phyloP scores from a whole-genome alignment of 2,329 filamentous ascomycete genomes.

The Helotiales sp. region DNA sequence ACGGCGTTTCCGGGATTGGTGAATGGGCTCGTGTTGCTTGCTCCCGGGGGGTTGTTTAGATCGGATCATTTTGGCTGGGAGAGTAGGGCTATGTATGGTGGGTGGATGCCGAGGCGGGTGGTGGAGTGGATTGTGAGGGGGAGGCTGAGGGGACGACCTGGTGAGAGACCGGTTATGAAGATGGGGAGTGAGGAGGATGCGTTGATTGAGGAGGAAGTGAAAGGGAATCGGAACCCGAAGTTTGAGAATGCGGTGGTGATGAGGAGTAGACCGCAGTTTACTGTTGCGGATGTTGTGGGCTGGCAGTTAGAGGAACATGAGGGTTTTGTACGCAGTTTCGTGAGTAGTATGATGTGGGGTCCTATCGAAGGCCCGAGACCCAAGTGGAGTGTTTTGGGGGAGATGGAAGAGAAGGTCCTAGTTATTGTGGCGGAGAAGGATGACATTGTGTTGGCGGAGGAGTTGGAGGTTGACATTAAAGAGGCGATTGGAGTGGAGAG shows the following conservation, averaged over 20 bases:
- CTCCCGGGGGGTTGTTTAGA: conserved; percentile 76
- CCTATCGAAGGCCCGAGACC: conserved; percentile 59
- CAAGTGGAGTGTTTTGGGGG: conserved; percentile 54
- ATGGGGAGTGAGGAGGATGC: conserved; percentile 19
- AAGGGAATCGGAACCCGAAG: conserved; percentile 23
- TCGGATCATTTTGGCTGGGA: conserved; percentile 56
- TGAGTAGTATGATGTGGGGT: conserved; percentile 60
- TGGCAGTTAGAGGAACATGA: conserved; percentile 63
- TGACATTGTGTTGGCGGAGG: conserved; percentile 56
- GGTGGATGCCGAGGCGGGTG: conserved; percentile 58
- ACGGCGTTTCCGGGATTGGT: conserved; percentile 72
- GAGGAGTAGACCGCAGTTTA: conserved; percentile 27
- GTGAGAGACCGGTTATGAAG: conserved; percentile 9
- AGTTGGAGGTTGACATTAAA: conserved; percentile 42
- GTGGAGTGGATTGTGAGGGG: conserved; percentile 28
- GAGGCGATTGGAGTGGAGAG: conserved; percentile 43
- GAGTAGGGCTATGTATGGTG: conserved; percentile 58
- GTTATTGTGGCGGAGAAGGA: conserved; percentile 51
- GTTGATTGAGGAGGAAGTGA: conserved; percentile 27
- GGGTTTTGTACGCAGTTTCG: conserved; percentile 65
- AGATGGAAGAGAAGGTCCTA: conserved; percentile 57
- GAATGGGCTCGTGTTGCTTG: conserved; percentile 73
- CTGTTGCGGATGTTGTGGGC: conserved; percentile 47
- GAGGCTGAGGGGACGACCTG: conserved; percentile 14
- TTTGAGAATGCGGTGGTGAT: conserved; percentile 34